Base-by-base conservation (phyloP, 2,329 filamentous ascomycete genomes). In the Aureobasidium sp. region DNA sequence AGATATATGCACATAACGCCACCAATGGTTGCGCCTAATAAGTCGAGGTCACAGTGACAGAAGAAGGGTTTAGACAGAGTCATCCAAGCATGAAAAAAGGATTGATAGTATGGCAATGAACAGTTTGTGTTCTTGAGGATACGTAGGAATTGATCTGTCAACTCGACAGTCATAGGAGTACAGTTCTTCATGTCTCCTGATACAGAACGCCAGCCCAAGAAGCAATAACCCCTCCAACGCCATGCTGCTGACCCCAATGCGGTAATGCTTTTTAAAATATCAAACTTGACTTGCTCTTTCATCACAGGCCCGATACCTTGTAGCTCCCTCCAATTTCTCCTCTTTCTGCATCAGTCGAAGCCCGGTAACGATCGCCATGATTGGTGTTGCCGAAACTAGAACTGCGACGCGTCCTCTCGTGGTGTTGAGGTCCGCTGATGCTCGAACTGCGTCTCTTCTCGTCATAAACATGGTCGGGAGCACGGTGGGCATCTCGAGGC, bases 231-330 rank as follows among this genome's bases (percentile, higher is more conserved):
- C 55, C 10, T 39, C 55, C 42, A 58, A 48, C 55, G 34, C 55
- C 55, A 17, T 39, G 55, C 55, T 58, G 12, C 42, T 4, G 42
- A 48, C 27, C 4, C n/a, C 55, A 29, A 37, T 58, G 42, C 27
- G 29, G 41, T 48, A 29, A 58, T 58, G 55, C 55, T 48, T 17
- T 48, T 20, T 44, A 12, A 36, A 17, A 46, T 46, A 46, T 36
- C 26, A 48, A 47, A 46, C 29, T 46, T 13, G 26, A 20, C 13
- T 46, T 13, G 13, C 37, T 53, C 48, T 46, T 32, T 37, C 2
- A 27, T 63, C 55, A 63, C 5, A 63, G 48, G 15, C 55, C 62
- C 26, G 62, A 63, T 26, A 63, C 62, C 26, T 56, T 57, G 37
- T 63, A 63, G 13, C 13, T 50, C 10, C 62, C 62, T 29, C 62